phyloP scores from a whole-genome alignment of 179 eudicot genomes.

The Heliamphora pulchella region DNA sequence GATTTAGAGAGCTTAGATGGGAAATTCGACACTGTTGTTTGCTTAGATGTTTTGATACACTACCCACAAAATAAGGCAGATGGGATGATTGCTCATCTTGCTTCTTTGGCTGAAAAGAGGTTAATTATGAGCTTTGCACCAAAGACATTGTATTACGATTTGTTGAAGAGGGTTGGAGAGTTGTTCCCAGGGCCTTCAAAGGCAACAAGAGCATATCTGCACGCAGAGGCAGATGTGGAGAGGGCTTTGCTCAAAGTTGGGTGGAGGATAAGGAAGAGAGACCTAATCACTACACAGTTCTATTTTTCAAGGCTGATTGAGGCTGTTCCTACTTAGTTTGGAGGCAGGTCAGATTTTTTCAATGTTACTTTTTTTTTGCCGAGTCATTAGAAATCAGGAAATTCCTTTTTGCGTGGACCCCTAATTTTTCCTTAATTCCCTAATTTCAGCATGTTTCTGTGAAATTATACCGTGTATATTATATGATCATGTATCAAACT shows the following conservation, averaged over 20 bases:
- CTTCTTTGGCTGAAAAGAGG: constrained; percentile 79
- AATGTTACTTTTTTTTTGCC: not conserved
- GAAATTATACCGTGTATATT: constrained; percentile 12
- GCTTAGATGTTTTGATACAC: constrained; percentile 89
- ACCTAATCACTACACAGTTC: constrained; percentile 72
- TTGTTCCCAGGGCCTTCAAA: constrained; percentile 92
- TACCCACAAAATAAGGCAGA: constrained; percentile 95
- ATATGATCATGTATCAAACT: constrained; percentile 20
- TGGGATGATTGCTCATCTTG: constrained; percentile 90
- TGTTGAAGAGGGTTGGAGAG: constrained; percentile 90
- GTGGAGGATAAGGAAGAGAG: constrained; percentile 83
- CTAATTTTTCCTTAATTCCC: constrained; percentile 14
- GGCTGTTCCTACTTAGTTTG: constrained; percentile 63
- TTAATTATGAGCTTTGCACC: constrained; percentile 90
- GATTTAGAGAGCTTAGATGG: constrained; percentile 88
- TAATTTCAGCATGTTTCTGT: constrained; percentile 13
- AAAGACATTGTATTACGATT: constrained; percentile 67
- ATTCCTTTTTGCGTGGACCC: constrained; percentile 23
- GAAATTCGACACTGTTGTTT: constrained; percentile 80
- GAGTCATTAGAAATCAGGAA: constrained; percentile 22
- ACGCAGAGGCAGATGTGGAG: constrained; percentile 89
- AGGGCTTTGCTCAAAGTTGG: constrained; percentile 77
- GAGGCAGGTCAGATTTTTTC: constrained; percentile 28
- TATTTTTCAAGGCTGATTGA: constrained; percentile 78
- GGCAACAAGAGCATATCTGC: constrained; percentile 95